Evolutionary conservation across 2,329 filamentous ascomycete species (phyloP).

Genomic region (Paecilomyces formosus): DNA sequence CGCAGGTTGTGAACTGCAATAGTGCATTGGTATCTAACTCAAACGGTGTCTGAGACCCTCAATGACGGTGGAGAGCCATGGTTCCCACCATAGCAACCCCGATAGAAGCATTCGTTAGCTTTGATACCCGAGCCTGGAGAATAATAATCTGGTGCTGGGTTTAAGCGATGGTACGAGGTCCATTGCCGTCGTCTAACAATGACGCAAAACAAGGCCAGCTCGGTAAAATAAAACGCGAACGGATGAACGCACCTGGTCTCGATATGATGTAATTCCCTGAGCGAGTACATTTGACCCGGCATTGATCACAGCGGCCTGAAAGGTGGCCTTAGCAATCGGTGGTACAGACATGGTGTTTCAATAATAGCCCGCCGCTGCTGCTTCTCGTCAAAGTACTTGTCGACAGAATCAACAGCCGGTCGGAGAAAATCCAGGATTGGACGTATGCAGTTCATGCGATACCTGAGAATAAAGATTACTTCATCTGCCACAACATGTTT

Average conservation of each 20-base stretch:
- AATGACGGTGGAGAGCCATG: neutral
- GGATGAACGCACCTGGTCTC: slow-evolving; percentile 33
- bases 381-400: neutral
- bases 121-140: neutral
- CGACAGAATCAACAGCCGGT: neutral
- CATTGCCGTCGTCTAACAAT: neutral
- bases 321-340: slow-evolving; percentile 45
- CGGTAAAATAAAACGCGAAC: slow-evolving; percentile 1
- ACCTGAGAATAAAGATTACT: neutral
- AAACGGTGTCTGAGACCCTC: slow-evolving; percentile 29
- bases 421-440: neutral
- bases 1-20: slow-evolving; percentile 48
- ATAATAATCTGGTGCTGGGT: neutral
- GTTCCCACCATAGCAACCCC: neutral
- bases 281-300: slow-evolving; percentile 49
- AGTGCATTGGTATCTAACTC: slow-evolving; percentile 43
- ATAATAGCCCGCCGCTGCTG: neutral
- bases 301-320: slow-evolving; percentile 48
- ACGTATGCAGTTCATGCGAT: neutral
- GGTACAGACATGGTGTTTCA: slow-evolving; percentile 24
- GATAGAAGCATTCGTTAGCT: neutral
- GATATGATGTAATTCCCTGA: slow-evolving; percentile 47
- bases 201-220: neutral
- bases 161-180: neutral
- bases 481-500: neutral